Conservation (phyloP, 1,284 basidiomycete genomes). For the Prillingera fragicola region DNA sequence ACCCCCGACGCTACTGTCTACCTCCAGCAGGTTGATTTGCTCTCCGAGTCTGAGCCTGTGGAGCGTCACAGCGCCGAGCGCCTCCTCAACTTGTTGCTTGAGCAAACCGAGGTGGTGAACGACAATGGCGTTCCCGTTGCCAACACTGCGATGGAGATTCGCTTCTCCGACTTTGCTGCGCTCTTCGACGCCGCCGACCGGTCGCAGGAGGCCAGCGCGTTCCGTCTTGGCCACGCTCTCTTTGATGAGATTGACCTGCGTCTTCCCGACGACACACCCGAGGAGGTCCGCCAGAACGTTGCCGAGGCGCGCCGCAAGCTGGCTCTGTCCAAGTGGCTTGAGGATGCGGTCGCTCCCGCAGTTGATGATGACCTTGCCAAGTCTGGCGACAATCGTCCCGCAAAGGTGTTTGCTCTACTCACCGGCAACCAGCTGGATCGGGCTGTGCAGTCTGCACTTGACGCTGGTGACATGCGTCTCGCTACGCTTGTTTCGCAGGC, state of each 20-base stretch:
- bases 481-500: conserved; percentile 88
- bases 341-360: conserved; percentile 63
- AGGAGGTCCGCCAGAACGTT: conserved; percentile 52
- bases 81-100: conserved; percentile 73
- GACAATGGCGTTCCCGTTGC: conserved; percentile 58
- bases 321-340: conserved; percentile 79
- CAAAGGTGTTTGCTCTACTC: conserved; percentile 67
- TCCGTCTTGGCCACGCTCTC: conserved; percentile 81
- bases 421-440: conserved; percentile 82
- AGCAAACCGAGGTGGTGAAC: conserved; percentile 62
- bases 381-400: conserved; percentile 50
- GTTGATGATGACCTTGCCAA: conserved; percentile 71
- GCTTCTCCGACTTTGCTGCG: conserved; percentile 71
- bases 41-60: conserved; percentile 38
- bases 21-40: conserved; percentile 27
- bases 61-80: conserved; percentile 55
- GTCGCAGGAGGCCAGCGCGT: conserved; percentile 71
- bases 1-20: conserved; percentile 24
- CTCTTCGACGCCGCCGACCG: conserved; percentile 69
- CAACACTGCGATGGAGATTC: conserved; percentile 56
- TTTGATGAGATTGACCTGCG: conserved; percentile 74
- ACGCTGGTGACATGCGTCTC: conserved; percentile 74
- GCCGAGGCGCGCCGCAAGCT: conserved; percentile 66
- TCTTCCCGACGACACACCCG: conserved; percentile 57
- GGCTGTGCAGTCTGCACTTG: conserved; percentile 70